phyloP scores from a whole-genome alignment of 1,284 basidiomycete species.

The Pseudozyma sp. region DNA sequence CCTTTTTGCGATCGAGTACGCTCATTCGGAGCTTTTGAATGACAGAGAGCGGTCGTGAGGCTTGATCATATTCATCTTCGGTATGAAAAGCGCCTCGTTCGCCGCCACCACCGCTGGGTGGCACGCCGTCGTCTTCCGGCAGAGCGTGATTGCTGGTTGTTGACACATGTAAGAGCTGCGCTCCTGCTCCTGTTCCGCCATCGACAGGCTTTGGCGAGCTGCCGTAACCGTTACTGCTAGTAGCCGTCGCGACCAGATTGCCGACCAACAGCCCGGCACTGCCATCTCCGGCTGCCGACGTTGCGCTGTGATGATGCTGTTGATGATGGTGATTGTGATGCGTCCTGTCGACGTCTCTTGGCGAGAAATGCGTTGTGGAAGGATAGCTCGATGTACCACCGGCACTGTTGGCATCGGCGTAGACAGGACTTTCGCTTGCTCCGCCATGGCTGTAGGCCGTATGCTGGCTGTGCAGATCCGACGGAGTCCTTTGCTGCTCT shows the following conservation, averaged over 20 bases:
- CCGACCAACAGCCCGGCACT: conserved; percentile 8
- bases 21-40: conserved; percentile 42
- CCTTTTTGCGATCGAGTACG: conserved; percentile 39
- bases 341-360: conserved; percentile 14
- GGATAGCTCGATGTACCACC: conserved; percentile 17
- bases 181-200: neutral
- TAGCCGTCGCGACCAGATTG: neutral
- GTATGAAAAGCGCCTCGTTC: conserved; percentile 20
- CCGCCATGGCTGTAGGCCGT: neutral
- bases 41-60: conserved; percentile 25
- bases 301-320: too few relatives aligned
- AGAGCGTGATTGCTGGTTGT: conserved; percentile 2
- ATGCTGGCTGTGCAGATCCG: neutral
- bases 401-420: conserved; percentile 15
- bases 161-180: neutral
- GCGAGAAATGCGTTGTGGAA: conserved; percentile 19
- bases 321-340: neutral
- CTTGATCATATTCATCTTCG: conserved; percentile 34
- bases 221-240: conserved; percentile 1
- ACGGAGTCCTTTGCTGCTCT: neutral
- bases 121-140: conserved; percentile 10
- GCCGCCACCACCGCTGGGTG: neutral
- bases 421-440: conserved; percentile 15
- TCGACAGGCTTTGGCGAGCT: conserved; percentile 8
- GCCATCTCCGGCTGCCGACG: neutral